A percentile compares a stretch with the other conserved stretches of the same genome.
phyloP scores from a whole-genome alignment of 176 grass and related monocot genomes.

The Oryza rufipogon region DNA sequence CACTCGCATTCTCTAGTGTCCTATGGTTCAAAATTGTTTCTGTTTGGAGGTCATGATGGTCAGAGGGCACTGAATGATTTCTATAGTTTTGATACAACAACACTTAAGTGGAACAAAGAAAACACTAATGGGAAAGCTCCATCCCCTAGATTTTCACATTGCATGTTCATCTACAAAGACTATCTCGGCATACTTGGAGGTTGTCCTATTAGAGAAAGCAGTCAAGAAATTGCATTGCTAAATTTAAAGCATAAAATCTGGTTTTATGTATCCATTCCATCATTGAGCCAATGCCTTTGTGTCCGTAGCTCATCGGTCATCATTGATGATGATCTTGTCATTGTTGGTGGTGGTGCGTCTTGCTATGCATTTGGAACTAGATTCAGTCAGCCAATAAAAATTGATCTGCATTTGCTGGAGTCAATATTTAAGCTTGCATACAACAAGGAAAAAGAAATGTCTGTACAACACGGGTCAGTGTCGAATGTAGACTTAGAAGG shows the following conservation, averaged over 20 bases:
- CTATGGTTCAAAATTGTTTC: constrained; percentile 57
- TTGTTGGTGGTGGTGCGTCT: constrained; percentile 86
- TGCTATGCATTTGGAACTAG: constrained; percentile 98
- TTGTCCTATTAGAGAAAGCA: constrained; percentile 75
- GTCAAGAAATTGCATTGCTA: constrained; percentile 72
- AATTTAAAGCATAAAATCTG: constrained; percentile 62
- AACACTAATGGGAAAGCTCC: constrained; percentile 64
- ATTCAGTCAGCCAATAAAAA: constrained; percentile 76
- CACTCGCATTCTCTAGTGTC: constrained; percentile 92
- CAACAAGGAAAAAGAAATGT: constrained; percentile 21
- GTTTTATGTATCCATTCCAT: constrained; percentile 63
- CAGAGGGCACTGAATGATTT: constrained; percentile 67
- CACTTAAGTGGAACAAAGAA: constrained; percentile 73
- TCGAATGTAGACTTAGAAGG: constrained; percentile 20
- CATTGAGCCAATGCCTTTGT: constrained; percentile 69
- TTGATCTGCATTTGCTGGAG: constrained; percentile 71
- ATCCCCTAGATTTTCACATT: constrained; percentile 90
- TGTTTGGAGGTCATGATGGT: constrained; percentile 97
- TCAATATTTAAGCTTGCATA: constrained; percentile 29
- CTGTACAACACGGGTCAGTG: constrained; percentile 15
- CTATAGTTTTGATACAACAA: constrained; percentile 75
- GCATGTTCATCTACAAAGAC: constrained; percentile 77
- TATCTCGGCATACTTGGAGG: constrained; percentile 88
- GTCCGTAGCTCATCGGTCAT: constrained; percentile 76
- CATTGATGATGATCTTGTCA: constrained; percentile 69